phyloP scores from a whole-genome alignment of 805 yeast genomes.

The Ogataea thermomethanolica region DNA sequence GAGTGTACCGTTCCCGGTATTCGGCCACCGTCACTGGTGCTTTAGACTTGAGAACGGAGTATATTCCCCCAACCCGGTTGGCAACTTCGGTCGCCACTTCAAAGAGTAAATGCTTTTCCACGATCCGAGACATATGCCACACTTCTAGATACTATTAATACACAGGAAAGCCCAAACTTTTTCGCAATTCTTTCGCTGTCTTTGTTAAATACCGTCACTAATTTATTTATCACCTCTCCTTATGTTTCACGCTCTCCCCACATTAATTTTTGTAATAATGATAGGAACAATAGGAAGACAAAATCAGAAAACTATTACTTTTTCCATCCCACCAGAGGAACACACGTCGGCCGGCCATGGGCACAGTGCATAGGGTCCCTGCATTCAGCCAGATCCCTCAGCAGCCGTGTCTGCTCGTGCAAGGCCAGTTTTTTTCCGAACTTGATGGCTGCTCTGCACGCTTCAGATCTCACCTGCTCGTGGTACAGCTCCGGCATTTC shows the following conservation, averaged over 20 bases:
- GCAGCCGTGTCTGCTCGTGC: slow-evolving; percentile 42
- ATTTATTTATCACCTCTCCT: slow-evolving; percentile 7
- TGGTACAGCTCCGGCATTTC: slow-evolving; percentile 49
- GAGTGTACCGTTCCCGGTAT: slow-evolving; percentile 79
- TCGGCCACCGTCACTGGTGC: slow-evolving; percentile 96
- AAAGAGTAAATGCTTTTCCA: slow-evolving; percentile 80
- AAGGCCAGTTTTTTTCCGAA: slow-evolving; percentile 56
- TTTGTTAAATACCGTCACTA: background rate
- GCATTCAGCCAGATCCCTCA: slow-evolving; percentile 46
- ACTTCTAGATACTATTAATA: slow-evolving; percentile 3
- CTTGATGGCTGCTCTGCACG: slow-evolving; percentile 68
- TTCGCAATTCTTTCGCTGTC: background rate
- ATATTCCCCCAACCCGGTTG: slow-evolving; percentile 95
- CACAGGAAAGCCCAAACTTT: background rate
- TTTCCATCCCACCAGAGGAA: slow-evolving; percentile 40
- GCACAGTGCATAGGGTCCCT: slow-evolving; percentile 74
- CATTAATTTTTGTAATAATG: slow-evolving; percentile 4
- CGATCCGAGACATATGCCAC: slow-evolving; percentile 67
- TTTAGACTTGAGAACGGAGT: slow-evolving; percentile 92
- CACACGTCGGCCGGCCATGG: slow-evolving; percentile 76
- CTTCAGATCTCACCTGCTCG: slow-evolving; percentile 53
- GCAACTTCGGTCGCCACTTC: slow-evolving; percentile 98
- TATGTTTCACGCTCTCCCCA: slow-evolving; percentile 6
- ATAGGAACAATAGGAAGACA: slow-evolving; percentile 2
- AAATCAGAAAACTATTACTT: background rate